Conservation (phyloP, 1,284 basidiomycete species). For the Mycosarcoma maydis region DNA sequence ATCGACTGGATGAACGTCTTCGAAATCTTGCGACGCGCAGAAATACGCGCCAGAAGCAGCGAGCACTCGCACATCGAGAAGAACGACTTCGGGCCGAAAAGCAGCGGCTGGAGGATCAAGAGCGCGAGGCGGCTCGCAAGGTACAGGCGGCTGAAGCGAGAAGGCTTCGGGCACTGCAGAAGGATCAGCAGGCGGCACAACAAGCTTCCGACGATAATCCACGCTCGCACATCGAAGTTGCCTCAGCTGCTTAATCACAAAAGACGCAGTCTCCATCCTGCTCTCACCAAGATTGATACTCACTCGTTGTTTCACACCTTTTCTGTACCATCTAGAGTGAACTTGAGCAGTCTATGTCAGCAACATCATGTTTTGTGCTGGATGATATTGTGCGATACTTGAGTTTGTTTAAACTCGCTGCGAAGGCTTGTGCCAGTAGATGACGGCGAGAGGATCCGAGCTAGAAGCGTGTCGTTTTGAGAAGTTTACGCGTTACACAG, state of each 20-base stretch:
- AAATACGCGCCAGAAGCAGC: constrained; percentile 8
- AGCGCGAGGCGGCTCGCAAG: constrained; percentile 29
- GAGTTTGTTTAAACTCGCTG: no score
- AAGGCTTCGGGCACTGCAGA: constrained; percentile 28
- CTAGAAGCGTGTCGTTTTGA: constrained; percentile 1
- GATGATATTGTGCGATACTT: no score
- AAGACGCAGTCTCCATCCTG: no score
- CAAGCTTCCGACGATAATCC: constrained; percentile 10
- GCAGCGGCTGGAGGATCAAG: constrained; percentile 24
- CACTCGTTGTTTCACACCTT: no score
- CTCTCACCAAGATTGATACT: no score
- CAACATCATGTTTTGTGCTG: no score
- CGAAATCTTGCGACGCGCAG: constrained; percentile 9
- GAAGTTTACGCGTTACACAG: constrained; percentile 12
- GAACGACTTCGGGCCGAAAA: constrained; percentile 16
- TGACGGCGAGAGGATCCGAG: not conserved
- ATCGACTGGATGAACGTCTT: constrained; percentile 33
- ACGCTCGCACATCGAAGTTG: constrained; percentile 12
- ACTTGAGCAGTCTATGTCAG: no score
- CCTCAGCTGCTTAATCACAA: constrained; percentile 20
- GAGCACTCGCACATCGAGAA: constrained; percentile 12
- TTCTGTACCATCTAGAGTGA: no score
- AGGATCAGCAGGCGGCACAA: constrained; percentile 22
- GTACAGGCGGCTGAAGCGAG: constrained; percentile 25
- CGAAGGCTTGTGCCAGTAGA: no score